Evolutionary conservation across 2,329 filamentous ascomycete genomes (phyloP).

Genomic region (Aspergillus awamori): DNA sequence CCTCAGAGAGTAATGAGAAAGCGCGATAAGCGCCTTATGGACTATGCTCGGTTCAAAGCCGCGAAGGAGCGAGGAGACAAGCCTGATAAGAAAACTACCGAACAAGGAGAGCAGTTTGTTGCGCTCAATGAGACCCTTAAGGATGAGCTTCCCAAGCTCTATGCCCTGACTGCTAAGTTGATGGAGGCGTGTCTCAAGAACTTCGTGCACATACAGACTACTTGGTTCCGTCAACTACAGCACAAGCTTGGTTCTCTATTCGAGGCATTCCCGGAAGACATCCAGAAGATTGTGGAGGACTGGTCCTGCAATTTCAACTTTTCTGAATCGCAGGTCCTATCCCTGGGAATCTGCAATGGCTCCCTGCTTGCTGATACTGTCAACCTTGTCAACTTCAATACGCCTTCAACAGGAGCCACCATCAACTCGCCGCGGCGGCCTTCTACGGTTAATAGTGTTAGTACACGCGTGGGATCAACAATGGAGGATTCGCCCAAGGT

Average conservation of each 20-base stretch:
- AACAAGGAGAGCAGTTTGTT: conserved; percentile 84
- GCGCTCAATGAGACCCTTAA: conserved; percentile 92
- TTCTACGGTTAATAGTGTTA: conserved; percentile 55
- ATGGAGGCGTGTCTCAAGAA: conserved; percentile 81
- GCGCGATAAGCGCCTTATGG: conserved; percentile 85
- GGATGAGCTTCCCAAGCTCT: conserved; percentile 85
- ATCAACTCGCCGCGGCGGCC: conserved; percentile 52
- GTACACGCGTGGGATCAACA: conserved; percentile 62
- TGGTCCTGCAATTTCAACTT: conserved; percentile 80
- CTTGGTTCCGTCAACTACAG: conserved; percentile 82
- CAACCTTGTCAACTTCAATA: conserved; percentile 63
- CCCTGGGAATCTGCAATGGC: conserved; percentile 78
- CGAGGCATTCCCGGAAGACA: conserved; percentile 66
- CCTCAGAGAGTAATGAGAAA: conserved; percentile 91
- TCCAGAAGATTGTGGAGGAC: conserved; percentile 72
- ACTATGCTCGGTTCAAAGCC: conserved; percentile 81
- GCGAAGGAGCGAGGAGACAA: conserved; percentile 81
- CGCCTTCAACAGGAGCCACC: conserved; percentile 47
- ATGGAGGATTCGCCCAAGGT: conserved; percentile 65
- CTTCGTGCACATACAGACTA: conserved; percentile 79
- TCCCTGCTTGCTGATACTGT: conserved; percentile 61
- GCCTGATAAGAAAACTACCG: conserved; percentile 79
- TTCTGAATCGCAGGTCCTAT: conserved; percentile 70
- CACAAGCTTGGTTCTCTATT: conserved; percentile 79
- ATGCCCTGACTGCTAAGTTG: conserved; percentile 76